phyloP scores from a whole-genome alignment of 305 asterid species.

The Fraxinus nigra region DNA sequence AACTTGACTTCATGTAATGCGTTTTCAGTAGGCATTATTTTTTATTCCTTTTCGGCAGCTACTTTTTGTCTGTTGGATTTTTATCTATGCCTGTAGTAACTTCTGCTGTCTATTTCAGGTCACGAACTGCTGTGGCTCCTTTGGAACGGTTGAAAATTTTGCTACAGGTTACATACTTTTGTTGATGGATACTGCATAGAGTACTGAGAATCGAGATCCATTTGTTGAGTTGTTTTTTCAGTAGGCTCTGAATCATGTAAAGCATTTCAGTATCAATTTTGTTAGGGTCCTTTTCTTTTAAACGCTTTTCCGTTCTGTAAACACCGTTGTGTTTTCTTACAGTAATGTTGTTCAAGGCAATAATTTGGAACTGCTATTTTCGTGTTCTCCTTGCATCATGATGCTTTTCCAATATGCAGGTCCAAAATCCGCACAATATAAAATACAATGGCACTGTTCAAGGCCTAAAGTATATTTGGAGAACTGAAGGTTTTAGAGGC shows the following conservation, averaged over 20 bases:
- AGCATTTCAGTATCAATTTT: background rate
- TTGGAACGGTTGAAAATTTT: slow-evolving; percentile 54
- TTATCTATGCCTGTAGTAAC: background rate
- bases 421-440: slow-evolving; percentile 88
- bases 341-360: background rate
- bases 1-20: background rate
- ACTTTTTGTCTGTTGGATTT: background rate
- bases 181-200: background rate
- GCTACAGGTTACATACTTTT: slow-evolving; percentile 42
- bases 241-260: background rate
- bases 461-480: slow-evolving; percentile 88
- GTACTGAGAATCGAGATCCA: background rate
- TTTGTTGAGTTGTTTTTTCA: background rate
- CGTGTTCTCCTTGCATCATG: background rate
- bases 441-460: slow-evolving; percentile 87
- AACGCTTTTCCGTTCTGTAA: background rate
- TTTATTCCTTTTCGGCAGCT: background rate
- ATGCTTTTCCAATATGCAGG: slow-evolving; percentile 44
- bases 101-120: slow-evolving; percentile 31
- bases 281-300: background rate
- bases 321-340: background rate
- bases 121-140: slow-evolving; percentile 62
- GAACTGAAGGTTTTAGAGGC: slow-evolving; percentile 84
- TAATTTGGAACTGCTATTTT: slow-evolving; percentile 2
- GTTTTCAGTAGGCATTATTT: background rate